Percentiles rank a stretch among this genome's conserved stretches.
Evolutionary conservation across 352 stramenopile species (phyloP).

Genomic region (Pythium oligandrum): DNA sequence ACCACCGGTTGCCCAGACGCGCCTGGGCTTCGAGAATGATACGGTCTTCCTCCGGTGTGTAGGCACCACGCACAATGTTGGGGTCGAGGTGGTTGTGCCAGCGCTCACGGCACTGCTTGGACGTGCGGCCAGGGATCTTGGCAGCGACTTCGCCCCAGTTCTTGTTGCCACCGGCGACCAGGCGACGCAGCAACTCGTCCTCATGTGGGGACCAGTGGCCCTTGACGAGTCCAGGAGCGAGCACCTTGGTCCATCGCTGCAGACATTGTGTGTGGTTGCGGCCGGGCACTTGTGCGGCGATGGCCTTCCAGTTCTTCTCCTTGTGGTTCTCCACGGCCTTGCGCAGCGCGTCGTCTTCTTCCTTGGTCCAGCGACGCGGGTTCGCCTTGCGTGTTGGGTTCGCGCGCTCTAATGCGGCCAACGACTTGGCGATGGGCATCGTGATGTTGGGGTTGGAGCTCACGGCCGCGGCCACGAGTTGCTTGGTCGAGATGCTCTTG

Average conservation of each 20-base stretch:
- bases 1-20: slow-evolving; percentile 86
- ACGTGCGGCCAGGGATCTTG: slow-evolving; percentile 81
- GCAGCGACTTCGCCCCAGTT: slow-evolving; percentile 87
- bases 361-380: slow-evolving; percentile 78
- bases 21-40: slow-evolving; percentile 85
- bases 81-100: slow-evolving; percentile 90
- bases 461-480: slow-evolving; percentile 36
- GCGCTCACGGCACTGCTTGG: slow-evolving; percentile 88
- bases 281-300: slow-evolving; percentile 80
- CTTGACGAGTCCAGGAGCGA: slow-evolving; percentile 85
- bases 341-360: slow-evolving; percentile 86
- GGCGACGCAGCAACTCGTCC: slow-evolving; percentile 67
- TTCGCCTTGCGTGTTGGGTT: slow-evolving; percentile 65
- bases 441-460: slow-evolving; percentile 7
- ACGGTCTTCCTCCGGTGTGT: slow-evolving; percentile 85
- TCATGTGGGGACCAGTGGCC: slow-evolving; percentile 89
- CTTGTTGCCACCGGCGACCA: slow-evolving; percentile 82
- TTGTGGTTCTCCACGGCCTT: slow-evolving; percentile 81
- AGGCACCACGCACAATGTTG: slow-evolving; percentile 84
- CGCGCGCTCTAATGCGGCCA: slow-evolving; percentile 25
- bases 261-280: slow-evolving; percentile 91
- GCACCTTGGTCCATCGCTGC: slow-evolving; percentile 89
- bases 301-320: slow-evolving; percentile 92
- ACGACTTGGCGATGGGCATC: slow-evolving; percentile 25
- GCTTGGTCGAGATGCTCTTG: slow-evolving; percentile 76